Evolutionary conservation across 805 yeast species (phyloP).

Genomic region (Starmera quercuum): DNA sequence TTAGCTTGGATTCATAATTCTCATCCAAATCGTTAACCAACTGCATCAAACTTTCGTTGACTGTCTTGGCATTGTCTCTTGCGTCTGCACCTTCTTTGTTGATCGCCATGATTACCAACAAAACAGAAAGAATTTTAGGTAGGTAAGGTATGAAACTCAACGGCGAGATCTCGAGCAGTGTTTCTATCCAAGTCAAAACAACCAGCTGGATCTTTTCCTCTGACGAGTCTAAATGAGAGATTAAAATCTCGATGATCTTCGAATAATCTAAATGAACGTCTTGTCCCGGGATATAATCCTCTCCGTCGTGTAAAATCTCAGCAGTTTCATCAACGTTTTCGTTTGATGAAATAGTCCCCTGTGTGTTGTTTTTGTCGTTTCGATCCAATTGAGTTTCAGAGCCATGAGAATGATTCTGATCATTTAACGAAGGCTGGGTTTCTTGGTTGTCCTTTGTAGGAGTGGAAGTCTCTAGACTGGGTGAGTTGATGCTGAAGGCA

Average conservation of each 20-base stretch:
- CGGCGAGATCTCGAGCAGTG: constrained; percentile 67
- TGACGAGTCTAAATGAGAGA: constrained; percentile 65
- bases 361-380: too few relatives aligned
- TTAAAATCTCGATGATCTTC: constrained; percentile 69
- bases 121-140: constrained; percentile 65
- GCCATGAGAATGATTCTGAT: neutral
- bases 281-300: constrained; percentile 63
- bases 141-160: constrained; percentile 63
- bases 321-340: too few relatives aligned
- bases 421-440: constrained; percentile 7
- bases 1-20: constrained; percentile 27
- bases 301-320: constrained; percentile 48
- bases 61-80: constrained; percentile 43
- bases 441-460: constrained; percentile 21
- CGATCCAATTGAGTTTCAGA: too few relatives aligned
- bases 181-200: constrained; percentile 76
- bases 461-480: constrained; percentile 15
- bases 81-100: constrained; percentile 33
- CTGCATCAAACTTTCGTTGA: constrained; percentile 50
- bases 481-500: neutral
- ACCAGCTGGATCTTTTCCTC: constrained; percentile 73
- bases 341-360: too few relatives aligned
- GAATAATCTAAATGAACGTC: constrained; percentile 77
- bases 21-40: constrained; percentile 27
- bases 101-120: constrained; percentile 51